Conservation (phyloP, 2,329 filamentous ascomycete species). For the Clonostachys chloroleuca region DNA sequence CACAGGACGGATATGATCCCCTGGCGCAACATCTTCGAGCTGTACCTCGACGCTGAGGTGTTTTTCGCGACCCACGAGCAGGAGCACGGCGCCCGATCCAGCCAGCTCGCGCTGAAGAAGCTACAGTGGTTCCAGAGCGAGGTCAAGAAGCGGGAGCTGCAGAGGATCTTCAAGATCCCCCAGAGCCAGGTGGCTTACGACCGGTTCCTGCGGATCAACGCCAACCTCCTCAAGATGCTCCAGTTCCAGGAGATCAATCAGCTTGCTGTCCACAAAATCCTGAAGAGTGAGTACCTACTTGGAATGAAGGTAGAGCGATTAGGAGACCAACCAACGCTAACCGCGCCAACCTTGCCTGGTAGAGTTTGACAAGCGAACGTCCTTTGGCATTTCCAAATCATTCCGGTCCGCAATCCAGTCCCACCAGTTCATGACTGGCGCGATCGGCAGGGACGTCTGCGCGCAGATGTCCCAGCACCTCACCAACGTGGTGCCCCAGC, state of each 20-base stretch:
- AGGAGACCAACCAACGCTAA: background rate
- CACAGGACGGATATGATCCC: conserved; percentile 64
- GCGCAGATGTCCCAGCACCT: conserved; percentile 70
- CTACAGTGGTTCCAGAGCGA: conserved; percentile 70
- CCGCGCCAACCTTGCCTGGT: background rate
- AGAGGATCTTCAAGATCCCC: conserved; percentile 59
- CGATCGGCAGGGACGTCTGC: conserved; percentile 72
- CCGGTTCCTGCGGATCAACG: conserved; percentile 69
- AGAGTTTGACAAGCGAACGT: conserved; percentile 86
- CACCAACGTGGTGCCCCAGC: conserved; percentile 68
- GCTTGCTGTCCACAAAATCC: conserved; percentile 72
- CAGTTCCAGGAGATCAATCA: conserved; percentile 83
- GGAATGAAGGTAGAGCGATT: background rate
- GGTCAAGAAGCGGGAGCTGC: conserved; percentile 54
- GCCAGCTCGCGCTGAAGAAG: conserved; percentile 60
- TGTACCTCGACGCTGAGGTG: conserved; percentile 74
- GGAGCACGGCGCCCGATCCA: conserved; percentile 64
- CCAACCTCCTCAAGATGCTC: conserved; percentile 71
- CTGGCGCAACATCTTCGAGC: conserved; percentile 78
- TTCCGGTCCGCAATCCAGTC: conserved; percentile 58
- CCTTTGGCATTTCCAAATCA: conserved; percentile 60
- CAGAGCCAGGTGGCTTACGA: conserved; percentile 61
- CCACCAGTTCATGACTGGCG: conserved; percentile 57
- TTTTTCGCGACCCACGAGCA: conserved; percentile 78
- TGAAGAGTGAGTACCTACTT: conserved; percentile 61